Conservation (phyloP, 176 grass and related monocot genomes). For the Dactylis glomerata region DNA sequence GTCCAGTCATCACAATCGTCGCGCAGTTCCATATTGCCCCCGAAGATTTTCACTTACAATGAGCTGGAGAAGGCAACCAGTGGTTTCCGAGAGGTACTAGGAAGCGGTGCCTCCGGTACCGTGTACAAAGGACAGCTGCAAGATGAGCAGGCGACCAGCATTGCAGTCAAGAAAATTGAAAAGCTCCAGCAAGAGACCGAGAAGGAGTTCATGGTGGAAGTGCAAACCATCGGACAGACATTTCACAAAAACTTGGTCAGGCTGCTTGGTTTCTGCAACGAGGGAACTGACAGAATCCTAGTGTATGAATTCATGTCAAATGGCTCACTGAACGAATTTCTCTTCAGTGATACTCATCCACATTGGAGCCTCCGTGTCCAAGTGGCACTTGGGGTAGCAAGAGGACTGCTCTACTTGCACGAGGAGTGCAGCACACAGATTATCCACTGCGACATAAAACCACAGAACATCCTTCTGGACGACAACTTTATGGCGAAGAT, state of each 20-base stretch:
- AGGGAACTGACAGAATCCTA: conserved; percentile 2
- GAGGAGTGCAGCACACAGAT: conserved; percentile 43
- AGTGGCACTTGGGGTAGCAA: conserved; percentile 24
- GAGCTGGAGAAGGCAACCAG: conserved; percentile 37
- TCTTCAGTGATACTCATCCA: not conserved
- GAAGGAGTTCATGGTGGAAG: conserved; percentile 23
- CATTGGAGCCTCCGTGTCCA: conserved; percentile 19
- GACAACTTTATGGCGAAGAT: conserved; percentile 27
- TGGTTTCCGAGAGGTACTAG: conserved; percentile 33
- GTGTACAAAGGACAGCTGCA: conserved; percentile 35
- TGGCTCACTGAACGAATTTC: not conserved
- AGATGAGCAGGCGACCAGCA: not conserved
- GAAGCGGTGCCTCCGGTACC: conserved; percentile 32
- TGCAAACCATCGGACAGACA: conserved; percentile 19
- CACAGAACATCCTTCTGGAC: conserved; percentile 41
- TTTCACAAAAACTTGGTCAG: conserved; percentile 23
- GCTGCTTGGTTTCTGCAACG: conserved; percentile 6
- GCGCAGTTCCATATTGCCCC: not conserved
- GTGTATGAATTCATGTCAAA: conserved; percentile 17
- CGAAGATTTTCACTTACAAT: conserved; percentile 26
- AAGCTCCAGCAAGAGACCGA: conserved; percentile 2
- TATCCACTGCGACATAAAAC: conserved; percentile 50
- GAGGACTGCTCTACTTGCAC: conserved; percentile 43
- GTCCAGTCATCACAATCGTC: not conserved
- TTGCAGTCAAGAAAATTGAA: conserved; percentile 15